A percentile compares a stretch with the other conserved stretches of the same genome.
Evolutionary conservation across 129 eudicot species (phyloP).

Genomic region (Flaveria bidentis): DNA sequence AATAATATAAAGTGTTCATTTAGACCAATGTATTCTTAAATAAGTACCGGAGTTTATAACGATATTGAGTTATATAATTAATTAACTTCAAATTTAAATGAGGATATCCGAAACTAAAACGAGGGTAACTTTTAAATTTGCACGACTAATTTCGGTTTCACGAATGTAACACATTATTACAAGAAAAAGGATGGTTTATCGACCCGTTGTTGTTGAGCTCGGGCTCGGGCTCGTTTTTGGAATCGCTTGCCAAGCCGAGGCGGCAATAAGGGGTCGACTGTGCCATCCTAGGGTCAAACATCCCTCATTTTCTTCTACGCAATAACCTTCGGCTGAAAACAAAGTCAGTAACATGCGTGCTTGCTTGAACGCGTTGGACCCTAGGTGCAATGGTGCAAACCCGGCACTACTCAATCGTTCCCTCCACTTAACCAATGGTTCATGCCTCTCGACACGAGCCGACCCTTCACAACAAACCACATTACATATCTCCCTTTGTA

Average conservation of each 20-base stretch:
- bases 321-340: conserved; percentile 73
- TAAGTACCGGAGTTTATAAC: background rate
- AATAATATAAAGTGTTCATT: no score
- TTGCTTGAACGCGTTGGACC: conserved; percentile 79
- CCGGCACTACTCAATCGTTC: conserved; percentile 55
- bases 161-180: conserved; percentile 31
- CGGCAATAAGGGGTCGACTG: conserved; percentile 71
- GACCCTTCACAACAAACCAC: conserved; percentile 75
- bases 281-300: conserved; percentile 87
- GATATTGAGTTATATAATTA: background rate
- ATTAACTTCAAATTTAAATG: conserved; percentile 5
- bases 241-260: conserved; percentile 76
- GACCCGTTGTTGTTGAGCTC: background rate
- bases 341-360: conserved; percentile 76
- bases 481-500: conserved; percentile 70
- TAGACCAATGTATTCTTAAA: no score
- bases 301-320: conserved; percentile 77
- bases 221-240: conserved; percentile 22
- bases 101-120: background rate
- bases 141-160: conserved; percentile 25
- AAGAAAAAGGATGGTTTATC: conserved; percentile 24
- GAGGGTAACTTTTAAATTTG: conserved; percentile 17
- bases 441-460: conserved; percentile 79
- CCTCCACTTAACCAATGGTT: conserved; percentile 66
- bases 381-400: conserved; percentile 59